These are phyloP conservation scores for Purpureocillium takamizusanense DNA, from an alignment of 2,329 filamentous ascomycete genomes.

Conservation along the genomic window DNA sequence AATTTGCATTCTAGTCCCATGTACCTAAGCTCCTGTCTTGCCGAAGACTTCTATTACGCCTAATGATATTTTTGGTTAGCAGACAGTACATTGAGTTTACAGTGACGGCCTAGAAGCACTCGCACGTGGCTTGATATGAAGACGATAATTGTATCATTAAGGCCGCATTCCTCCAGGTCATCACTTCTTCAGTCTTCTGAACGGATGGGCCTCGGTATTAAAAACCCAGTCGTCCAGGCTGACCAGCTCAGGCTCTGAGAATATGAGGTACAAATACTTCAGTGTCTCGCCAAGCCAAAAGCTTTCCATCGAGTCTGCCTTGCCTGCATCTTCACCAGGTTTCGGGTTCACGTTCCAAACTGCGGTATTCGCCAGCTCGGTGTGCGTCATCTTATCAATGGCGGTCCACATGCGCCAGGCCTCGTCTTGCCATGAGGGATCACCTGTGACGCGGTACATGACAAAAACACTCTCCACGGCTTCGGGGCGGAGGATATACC, in stretches of 20 bases:
- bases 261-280: constrained; percentile 69
- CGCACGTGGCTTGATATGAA: too few relatives aligned
- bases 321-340: constrained; percentile 17
- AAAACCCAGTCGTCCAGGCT: constrained; percentile 62
- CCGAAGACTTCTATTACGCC: too few relatives aligned
- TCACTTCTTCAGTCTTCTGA: constrained; percentile 14
- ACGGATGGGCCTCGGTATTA: constrained; percentile 45
- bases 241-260: constrained; percentile 52
- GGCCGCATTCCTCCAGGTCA: too few relatives aligned
- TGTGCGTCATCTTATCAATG: constrained; percentile 36
- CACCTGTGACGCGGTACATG: constrained; percentile 43
- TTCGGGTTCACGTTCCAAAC: constrained; percentile 28
- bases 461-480: constrained; percentile 46
- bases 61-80: too few relatives aligned
- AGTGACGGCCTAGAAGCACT: too few relatives aligned
- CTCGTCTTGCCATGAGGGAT: constrained; percentile 30
- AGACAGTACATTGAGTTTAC: too few relatives aligned
- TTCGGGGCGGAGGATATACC: constrained; percentile 43
- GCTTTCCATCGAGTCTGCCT: constrained; percentile 54
- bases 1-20: too few relatives aligned
- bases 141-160: too few relatives aligned
- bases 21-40: too few relatives aligned
- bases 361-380: constrained; percentile 38
- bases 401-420: constrained; percentile 47
- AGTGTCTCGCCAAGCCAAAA: constrained; percentile 69